Base-by-base conservation (phyloP, 176 grass and related monocot species). In the Hsuehochloa calcarea region DNA sequence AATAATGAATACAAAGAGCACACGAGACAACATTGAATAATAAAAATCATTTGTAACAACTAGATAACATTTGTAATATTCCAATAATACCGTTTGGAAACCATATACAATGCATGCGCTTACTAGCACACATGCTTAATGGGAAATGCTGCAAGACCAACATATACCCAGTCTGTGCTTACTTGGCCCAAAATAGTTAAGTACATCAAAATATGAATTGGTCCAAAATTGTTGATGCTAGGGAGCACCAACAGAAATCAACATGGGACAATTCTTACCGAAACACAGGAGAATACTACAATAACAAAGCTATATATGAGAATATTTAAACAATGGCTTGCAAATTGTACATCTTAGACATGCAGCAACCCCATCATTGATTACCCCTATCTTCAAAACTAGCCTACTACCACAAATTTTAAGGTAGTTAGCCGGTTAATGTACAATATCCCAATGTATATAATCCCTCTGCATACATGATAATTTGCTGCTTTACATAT, bases 1-100 rank as follows among this genome's bases (percentile, higher is more conserved):
- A 39, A 73, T 72, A 56, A 20, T 77, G 1, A 39, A 73, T 72
- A 56, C 35, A 65, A 78, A 78, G 77, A 85, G 38, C 69, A 62
- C 59, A 85, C 6, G 31, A 54, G 8, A 66, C 6, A 74, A 72
- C 1, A 78, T 35, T 82, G 11, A 31, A 79, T 56, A 38, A 65
- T 51, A 29, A 52, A 80, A 50, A 31, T 31, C 34, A 19, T 61
- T 63, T 59, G 71, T 40, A 69, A 55, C 15, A 69, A 40, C 25
- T 29, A 79, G 10, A 65, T 65, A 35, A 0, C 37, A 64, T 65
- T 31, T 35, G 43, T 54, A 78, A 77, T 2, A 27, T 63, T 78
- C 1, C 45, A 43, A 20, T 54, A 34, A 31, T 59, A 65, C 13
- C 19, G 20, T 20, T 73, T 81, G 5, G 10, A 50, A 75, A 77